Evolutionary conservation across 148 eudicot species (phyloP), one percentile per base, ranked within the genome.

Genomic region (Agrostemma githago): DNA sequence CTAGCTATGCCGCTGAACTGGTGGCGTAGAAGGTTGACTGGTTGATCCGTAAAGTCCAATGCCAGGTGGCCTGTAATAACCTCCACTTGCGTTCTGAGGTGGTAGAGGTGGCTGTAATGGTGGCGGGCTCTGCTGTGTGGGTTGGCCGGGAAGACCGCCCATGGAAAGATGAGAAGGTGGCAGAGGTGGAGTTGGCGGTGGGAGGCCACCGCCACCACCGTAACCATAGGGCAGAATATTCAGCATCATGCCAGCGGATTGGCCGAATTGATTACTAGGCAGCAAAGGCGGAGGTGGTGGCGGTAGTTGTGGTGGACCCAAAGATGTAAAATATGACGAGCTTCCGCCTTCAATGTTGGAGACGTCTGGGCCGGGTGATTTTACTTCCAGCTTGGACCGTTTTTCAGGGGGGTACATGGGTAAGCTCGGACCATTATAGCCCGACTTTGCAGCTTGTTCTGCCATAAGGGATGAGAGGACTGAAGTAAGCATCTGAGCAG

Each of bases 401-500:
- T 92, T 92, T 51, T 86, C 92, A 15, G 89, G 87, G 34, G 92
- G 71, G 57, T 79, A 84, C 70, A 81, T 71, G 70, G 85, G 64
- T 59, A 79, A 34, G 67, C 62, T 76, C 4, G 83, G 15, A 4
- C 56, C 14, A 10, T 80, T 26, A 60, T 83, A 83, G 37, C 85
- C 91, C 34, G 76, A 41, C 21, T 83, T 76, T 66, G 97, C 97
- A 65, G 89, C 92, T 74, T 94, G 90, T 85, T 92, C 96, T 6
- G 98, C 98, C 67, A 85, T 93, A n/a, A 94, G 86, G 72, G 96
- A 92, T 10, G 98, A 94, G 63, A 94, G 89, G 62, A 92, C 84
- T 15, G 97, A 92, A 2, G 95, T 81, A 62, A 94, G 88, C 98
- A 94, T 89, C 83, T 88, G 90, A 0, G 97, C 97, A 42, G 98